Evolutionary conservation across 768 basidiomycete genomes (phyloP).

Genomic region (Termitomyces sp.): DNA sequence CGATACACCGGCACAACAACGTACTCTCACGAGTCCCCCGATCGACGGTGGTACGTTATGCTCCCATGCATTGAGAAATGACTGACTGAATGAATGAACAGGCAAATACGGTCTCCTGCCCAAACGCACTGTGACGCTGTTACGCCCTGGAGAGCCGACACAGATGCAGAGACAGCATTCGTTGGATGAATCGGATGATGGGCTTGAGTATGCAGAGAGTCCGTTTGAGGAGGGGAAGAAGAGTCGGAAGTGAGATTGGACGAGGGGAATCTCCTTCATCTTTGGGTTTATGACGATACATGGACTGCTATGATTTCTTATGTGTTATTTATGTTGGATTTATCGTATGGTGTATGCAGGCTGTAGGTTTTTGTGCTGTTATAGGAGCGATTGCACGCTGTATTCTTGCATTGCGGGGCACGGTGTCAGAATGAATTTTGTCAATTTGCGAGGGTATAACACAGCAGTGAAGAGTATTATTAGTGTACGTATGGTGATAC

Average conservation of each 20-base stretch:
- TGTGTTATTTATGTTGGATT: background rate
- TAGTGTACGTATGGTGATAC: conserved; percentile 40
- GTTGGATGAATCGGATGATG: conserved; percentile 51
- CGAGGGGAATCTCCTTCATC: too few species aligned
- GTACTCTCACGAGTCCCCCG: conserved; percentile 19
- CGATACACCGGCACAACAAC: conserved; percentile 5
- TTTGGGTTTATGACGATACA: background rate
- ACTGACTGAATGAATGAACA: conserved; percentile 17
- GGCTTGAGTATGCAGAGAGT: conserved; percentile 72
- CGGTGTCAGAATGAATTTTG: too few species aligned
- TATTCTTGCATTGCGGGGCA: background rate
- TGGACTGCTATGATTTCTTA: background rate
- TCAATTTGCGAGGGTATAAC: conserved; percentile 13
- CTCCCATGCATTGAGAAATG: too few species aligned
- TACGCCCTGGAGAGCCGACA: conserved; percentile 29
- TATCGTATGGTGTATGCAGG: background rate
- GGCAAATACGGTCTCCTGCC: conserved; percentile 72
- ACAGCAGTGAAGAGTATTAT: conserved; percentile 5
- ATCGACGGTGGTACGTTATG: conserved; percentile 36
- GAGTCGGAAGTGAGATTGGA: conserved; percentile 3
- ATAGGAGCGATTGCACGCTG: background rate
- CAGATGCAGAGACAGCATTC: conserved; percentile 21
- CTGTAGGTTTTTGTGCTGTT: background rate
- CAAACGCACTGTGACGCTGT: conserved; percentile 69
- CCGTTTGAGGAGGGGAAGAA: conserved; percentile 60